Percentiles rank a stretch among this genome's conserved stretches.
phyloP scores from a whole-genome alignment of 2,329 filamentous ascomycete genomes.

The Penicillium sp. region DNA sequence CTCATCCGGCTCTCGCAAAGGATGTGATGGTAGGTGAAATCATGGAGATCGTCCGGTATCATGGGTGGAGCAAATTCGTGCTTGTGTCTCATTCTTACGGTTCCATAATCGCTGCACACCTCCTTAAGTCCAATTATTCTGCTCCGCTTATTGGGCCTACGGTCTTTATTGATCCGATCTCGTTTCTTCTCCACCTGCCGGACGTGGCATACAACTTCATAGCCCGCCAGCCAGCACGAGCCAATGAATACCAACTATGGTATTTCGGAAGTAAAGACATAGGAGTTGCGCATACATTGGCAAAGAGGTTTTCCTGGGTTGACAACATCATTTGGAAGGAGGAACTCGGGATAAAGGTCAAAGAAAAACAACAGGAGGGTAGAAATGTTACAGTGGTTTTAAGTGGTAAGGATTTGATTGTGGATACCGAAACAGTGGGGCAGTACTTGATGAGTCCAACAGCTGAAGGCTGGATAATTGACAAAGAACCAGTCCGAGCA shows the following conservation, averaged over 20 bases:
- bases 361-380: neutral
- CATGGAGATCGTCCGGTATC: neutral
- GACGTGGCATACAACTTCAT: slow-evolving; percentile 75
- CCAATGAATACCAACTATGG: slow-evolving; percentile 72
- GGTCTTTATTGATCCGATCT: neutral
- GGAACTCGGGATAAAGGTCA: neutral
- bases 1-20: neutral
- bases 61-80: neutral
- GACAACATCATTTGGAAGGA: neutral
- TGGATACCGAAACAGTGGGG: neutral
- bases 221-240: slow-evolving; percentile 53
- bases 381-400: neutral
- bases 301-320: neutral
- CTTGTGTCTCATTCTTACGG: neutral
- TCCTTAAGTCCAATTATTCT: neutral
- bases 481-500: neutral
- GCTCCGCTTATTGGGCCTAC: neutral
- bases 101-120: neutral
- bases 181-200: slow-evolving; percentile 64
- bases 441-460: neutral
- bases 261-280: slow-evolving; percentile 71
- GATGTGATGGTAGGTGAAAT: neutral
- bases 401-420: neutral
- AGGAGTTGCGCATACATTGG: neutral
- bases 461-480: neutral